Percentiles rank a stretch among this genome's conserved stretches.
Evolutionary conservation across 2,329 filamentous ascomycete genomes (phyloP).

Genomic region (Ophiocordyceps camponoti-saundersi): DNA sequence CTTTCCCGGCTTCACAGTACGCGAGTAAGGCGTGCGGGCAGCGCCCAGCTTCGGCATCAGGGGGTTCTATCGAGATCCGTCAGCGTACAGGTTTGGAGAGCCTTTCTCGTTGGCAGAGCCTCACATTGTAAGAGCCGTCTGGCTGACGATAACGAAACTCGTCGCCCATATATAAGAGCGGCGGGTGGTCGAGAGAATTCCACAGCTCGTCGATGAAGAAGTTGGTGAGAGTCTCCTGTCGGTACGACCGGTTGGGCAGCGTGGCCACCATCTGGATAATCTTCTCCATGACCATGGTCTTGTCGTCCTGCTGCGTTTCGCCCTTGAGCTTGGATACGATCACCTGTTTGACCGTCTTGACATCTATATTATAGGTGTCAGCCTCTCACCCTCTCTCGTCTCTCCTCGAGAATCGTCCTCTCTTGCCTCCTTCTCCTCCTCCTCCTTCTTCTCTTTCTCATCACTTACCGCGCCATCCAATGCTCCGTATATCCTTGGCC

Average conservation of each 20-base stretch:
- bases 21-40: constrained; percentile 49
- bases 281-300: constrained; percentile 61
- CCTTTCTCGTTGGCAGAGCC: constrained; percentile 3
- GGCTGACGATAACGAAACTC: constrained; percentile 49
- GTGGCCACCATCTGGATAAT: constrained; percentile 53
- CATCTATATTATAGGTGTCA: constrained; percentile 21
- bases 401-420: background rate
- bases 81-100: too few species aligned
- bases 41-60: constrained; percentile 47
- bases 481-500: constrained; percentile 36
- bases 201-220: constrained; percentile 53
- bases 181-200: constrained; percentile 56
- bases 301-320: constrained; percentile 49
- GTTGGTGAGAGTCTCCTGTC: constrained; percentile 46
- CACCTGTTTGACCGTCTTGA: constrained; percentile 44
- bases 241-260: constrained; percentile 44
- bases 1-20: constrained; percentile 41
- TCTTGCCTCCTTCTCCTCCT: too few species aligned
- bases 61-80: constrained; percentile 32
- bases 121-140: constrained; percentile 52
- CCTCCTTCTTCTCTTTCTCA: background rate
- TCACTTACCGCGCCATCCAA: constrained; percentile 28
- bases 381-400: background rate
- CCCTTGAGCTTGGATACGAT: constrained; percentile 47
- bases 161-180: constrained; percentile 45